phyloP scores from a whole-genome alignment of 306 rosid species.

The Castanea crenata region DNA sequence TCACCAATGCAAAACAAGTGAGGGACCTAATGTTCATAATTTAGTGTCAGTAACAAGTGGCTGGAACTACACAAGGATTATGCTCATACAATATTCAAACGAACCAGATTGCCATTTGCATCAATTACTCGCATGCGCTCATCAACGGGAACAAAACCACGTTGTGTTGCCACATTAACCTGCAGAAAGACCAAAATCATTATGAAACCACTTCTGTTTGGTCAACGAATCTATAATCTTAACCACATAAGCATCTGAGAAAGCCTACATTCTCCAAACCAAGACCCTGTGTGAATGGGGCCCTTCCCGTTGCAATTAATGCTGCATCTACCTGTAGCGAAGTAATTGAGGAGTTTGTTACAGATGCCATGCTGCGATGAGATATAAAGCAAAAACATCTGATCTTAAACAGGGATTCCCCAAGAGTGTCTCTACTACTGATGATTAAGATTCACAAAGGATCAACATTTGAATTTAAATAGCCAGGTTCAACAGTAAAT shows the following conservation, averaged over 20 bases:
- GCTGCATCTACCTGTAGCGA: slow-evolving; percentile 90
- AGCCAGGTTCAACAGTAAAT: neutral
- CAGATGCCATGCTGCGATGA: slow-evolving; percentile 3
- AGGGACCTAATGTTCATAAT: slow-evolving; percentile 66
- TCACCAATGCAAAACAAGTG: slow-evolving; percentile 90
- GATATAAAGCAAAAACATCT: slow-evolving; percentile 3
- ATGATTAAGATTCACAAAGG: neutral
- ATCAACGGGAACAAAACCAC: slow-evolving; percentile 92
- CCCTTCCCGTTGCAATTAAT: slow-evolving; percentile 95
- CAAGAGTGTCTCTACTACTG: neutral
- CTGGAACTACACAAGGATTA: slow-evolving; percentile 1
- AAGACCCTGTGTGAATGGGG: slow-evolving; percentile 92
- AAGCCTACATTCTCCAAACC: slow-evolving; percentile 88
- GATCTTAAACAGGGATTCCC: slow-evolving; percentile 11
- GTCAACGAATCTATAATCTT: neutral
- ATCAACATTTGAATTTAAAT: neutral
- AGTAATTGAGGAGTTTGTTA: slow-evolving; percentile 19
- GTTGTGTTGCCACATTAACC: slow-evolving; percentile 79
- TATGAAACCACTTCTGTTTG: slow-evolving; percentile 8
- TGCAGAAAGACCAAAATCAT: slow-evolving; percentile 34
- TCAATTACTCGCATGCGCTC: slow-evolving; percentile 87
- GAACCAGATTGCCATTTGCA: slow-evolving; percentile 78
- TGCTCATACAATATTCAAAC: slow-evolving; percentile 23
- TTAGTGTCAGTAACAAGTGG: slow-evolving; percentile 27
- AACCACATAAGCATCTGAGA: slow-evolving; percentile 21